A percentile compares a stretch with the other conserved stretches of the same genome.
Evolutionary conservation across 2,329 filamentous ascomycete species (phyloP).

Genomic region (Ascochyta fabae): DNA sequence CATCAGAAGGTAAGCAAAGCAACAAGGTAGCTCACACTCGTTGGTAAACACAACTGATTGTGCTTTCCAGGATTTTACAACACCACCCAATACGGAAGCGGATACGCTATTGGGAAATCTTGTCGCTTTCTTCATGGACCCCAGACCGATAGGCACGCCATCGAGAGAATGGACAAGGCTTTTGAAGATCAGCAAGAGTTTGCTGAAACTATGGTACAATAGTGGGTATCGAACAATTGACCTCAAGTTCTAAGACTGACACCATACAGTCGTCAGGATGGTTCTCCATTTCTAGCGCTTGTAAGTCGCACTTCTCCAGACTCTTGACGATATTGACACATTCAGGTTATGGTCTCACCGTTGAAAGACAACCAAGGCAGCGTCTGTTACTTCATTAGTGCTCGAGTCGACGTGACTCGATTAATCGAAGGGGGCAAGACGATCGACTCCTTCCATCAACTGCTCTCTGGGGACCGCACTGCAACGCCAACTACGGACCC

Average conservation of each 20-base stretch:
- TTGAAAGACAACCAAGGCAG: conserved; percentile 69
- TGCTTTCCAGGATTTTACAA: conserved; percentile 66
- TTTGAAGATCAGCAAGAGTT: conserved; percentile 68
- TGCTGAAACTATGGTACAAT: conserved; percentile 76
- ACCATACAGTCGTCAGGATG: conserved; percentile 64
- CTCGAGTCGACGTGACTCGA: conserved; percentile 72
- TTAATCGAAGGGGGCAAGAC: conserved; percentile 70
- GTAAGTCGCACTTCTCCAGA: conserved; percentile 42
- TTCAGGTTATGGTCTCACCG: conserved; percentile 65
- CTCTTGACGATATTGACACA: not conserved
- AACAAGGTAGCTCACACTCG: too few relatives aligned
- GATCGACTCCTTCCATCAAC: conserved; percentile 64
- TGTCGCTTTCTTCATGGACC: conserved; percentile 79
- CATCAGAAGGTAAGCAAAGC: conserved; percentile 65
- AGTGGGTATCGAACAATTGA: conserved; percentile 48
- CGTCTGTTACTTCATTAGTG: conserved; percentile 72
- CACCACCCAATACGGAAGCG: conserved; percentile 74
- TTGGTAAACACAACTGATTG: not conserved
- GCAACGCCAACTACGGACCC: conserved; percentile 16
- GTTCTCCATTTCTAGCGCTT: conserved; percentile 75
- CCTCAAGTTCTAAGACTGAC: not conserved
- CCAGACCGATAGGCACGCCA: conserved; percentile 67
- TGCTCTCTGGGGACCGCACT: conserved; percentile 46
- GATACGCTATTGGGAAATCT: conserved; percentile 75
- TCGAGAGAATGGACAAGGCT: conserved; percentile 66